Evolutionary conservation across 495 filamentous ascomycete species (phyloP).

Genomic region (Elaphomyces granulatus): DNA sequence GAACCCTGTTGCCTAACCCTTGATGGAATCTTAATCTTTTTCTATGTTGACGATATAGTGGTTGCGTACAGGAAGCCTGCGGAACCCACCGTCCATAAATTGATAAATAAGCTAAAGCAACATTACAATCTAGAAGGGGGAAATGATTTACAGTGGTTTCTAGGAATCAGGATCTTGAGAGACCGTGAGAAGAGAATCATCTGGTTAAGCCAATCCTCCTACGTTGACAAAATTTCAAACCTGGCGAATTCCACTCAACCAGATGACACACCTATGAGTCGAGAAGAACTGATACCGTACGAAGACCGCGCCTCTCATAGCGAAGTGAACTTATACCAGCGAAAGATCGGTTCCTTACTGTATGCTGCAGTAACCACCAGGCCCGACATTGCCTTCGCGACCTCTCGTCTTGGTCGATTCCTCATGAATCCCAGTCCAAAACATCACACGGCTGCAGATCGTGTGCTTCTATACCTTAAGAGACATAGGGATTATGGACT

Average conservation of each 20-base stretch:
- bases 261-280: background rate
- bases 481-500: no score
- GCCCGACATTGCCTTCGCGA: constrained; percentile 9
- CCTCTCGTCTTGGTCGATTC: constrained; percentile 8
- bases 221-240: no score
- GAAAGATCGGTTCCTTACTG: constrained; percentile 12
- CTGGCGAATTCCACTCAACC: constrained; percentile 13
- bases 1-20: constrained; percentile 10
- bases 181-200: no score
- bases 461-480: no score
- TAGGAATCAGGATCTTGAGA: no score
- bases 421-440: constrained; percentile 10
- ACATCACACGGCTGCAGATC: constrained; percentile 6
- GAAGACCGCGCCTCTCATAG: constrained; percentile 1
- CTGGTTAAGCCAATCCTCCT: no score
- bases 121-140: constrained; percentile 5
- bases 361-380: constrained; percentile 14
- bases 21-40: constrained; percentile 11
- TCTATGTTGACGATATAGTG: constrained; percentile 15
- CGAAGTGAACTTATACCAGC: constrained; percentile 11
- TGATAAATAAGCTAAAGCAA: constrained; percentile 3
- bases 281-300: constrained; percentile 3
- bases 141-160: constrained; percentile 1
- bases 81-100: constrained; percentile 3
- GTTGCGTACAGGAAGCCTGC: constrained; percentile 1